Evolutionary conservation across 2,329 filamentous ascomycete species (phyloP).

Genomic region (Aspergillus carbonarius): DNA sequence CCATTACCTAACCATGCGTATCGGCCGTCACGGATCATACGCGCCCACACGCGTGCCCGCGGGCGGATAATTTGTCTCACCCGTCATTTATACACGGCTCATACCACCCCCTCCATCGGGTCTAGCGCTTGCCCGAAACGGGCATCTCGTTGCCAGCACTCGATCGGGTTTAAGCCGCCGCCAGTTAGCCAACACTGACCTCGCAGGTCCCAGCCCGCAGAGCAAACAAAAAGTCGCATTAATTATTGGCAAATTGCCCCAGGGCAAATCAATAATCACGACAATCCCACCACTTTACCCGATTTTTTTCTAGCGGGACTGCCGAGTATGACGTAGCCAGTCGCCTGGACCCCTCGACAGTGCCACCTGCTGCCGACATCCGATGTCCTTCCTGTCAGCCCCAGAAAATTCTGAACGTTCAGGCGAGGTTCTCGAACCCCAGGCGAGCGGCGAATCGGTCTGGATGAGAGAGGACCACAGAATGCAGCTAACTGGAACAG

Average conservation of each 20-base stretch:
- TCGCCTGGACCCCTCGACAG: background rate
- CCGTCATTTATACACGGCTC: background rate
- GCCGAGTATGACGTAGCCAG: constrained; percentile 13
- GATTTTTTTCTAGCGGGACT: constrained; percentile 12
- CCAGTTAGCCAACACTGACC: background rate
- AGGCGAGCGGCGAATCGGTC: background rate
- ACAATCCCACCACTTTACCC: constrained; percentile 4
- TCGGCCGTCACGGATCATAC: background rate
- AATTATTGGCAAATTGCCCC: constrained; percentile 9
- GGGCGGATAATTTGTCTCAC: background rate
- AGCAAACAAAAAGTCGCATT: constrained; percentile 4
- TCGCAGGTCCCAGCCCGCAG: background rate
- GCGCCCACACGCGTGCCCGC: background rate
- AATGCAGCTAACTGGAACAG: constrained; percentile 16
- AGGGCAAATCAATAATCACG: constrained; percentile 3
- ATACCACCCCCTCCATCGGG: background rate
- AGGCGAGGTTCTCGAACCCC: background rate
- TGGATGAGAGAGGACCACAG: constrained; percentile 4
- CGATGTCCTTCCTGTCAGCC: background rate
- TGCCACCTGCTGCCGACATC: constrained; percentile 2
- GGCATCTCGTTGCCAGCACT: background rate
- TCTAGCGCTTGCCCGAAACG: background rate
- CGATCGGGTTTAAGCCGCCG: no score
- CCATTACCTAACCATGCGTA: background rate
- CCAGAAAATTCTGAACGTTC: background rate